Conservation (phyloP, 1,284 basidiomycete species). For the Heterobasidion parviporum region DNA sequence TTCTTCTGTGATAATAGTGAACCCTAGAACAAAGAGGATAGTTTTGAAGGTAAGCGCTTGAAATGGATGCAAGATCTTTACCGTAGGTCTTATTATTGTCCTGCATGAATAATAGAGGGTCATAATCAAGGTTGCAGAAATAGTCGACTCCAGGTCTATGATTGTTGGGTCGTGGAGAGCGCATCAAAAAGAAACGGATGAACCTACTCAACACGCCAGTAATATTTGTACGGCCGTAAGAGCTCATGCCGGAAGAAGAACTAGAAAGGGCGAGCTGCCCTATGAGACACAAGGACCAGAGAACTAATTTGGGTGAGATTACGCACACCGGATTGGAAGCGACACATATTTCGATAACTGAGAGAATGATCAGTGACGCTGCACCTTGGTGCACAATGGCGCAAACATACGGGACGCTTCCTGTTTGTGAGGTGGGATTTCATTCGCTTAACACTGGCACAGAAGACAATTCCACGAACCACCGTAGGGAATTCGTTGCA, state of each 20-base stretch:
- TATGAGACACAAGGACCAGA: not conserved
- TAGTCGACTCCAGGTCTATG: conserved; percentile 63
- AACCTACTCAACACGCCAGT: conserved; percentile 21
- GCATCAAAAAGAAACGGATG: not conserved
- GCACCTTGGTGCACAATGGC: not conserved
- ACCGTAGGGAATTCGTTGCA: conserved; percentile 12
- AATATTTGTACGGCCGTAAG: conserved; percentile 20
- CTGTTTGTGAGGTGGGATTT: not conserved
- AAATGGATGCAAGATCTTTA: conserved; percentile 16
- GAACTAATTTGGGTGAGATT: conserved; percentile 4
- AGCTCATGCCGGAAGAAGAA: conserved; percentile 72
- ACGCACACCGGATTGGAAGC: conserved; percentile 77
- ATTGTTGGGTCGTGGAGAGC: conserved; percentile 12
- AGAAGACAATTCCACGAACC: conserved; percentile 1
- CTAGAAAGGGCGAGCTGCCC: conserved; percentile 23
- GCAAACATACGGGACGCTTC: not conserved
- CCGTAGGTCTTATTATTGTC: conserved; percentile 70
- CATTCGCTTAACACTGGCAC: not conserved
- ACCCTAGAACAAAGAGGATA: conserved; percentile 34
- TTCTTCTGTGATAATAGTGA: conserved; percentile 73
- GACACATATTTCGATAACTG: conserved; percentile 73
- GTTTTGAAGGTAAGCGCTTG: conserved; percentile 1
- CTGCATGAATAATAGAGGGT: conserved; percentile 78
- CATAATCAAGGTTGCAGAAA: conserved; percentile 72
- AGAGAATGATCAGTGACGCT: not conserved